Evolutionary conservation across 2,329 filamentous ascomycete species (phyloP), one percentile per base, ranked within the genome.

Genomic region (Aspergillus persii): DNA sequence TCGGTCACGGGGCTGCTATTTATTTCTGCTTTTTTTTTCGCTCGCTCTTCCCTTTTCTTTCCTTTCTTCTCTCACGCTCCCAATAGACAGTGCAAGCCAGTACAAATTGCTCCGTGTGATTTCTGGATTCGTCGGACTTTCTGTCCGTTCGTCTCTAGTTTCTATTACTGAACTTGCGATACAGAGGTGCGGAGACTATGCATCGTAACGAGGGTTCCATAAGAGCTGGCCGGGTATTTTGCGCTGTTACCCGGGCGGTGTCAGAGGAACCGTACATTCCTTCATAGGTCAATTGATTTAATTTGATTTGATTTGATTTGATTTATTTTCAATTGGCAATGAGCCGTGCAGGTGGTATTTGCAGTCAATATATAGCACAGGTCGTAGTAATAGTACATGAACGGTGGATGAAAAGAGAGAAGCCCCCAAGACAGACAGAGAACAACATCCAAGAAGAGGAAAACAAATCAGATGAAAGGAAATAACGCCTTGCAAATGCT

Each of bases 61-160:
- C 67, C 18, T 74, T 77, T 74, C 76, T 76, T 78, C 76, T 73
- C 71, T 69, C 76, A 89, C 88, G 89, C 89, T 84, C 83, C 88
- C 87, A 84, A 82, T 76, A 93, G 91, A 94, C 90, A 94, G 90
- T 93, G 86, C 90, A 89, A 85, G 83, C 83, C 88, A 88, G 70
- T 67, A 86, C 83, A 84, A 71, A 69, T 67, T 69, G 46, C 59
- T 80, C 78, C 76, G 49, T 70, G 62, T 65, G 68, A 67, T 68
- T 71, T 65, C 65, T 81, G 81, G 80, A 76, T 81, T 76, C 76
- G 81, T 78, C 72, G 77, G 82, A 80, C 89, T 83, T 93, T 90
- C 86, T 92, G 89, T 82, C 80, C 80, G 81, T 74, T 78, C 77
- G 70, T 82, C 81, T 65, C 58, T 79, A 79, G 71, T 79, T 79